A percentile compares a stretch with the other conserved stretches of the same genome.
These are phyloP conservation scores for Aquilaria yunnanensis DNA, from an alignment of 345 rosid genomes.

Conservation along the genomic window DNA sequence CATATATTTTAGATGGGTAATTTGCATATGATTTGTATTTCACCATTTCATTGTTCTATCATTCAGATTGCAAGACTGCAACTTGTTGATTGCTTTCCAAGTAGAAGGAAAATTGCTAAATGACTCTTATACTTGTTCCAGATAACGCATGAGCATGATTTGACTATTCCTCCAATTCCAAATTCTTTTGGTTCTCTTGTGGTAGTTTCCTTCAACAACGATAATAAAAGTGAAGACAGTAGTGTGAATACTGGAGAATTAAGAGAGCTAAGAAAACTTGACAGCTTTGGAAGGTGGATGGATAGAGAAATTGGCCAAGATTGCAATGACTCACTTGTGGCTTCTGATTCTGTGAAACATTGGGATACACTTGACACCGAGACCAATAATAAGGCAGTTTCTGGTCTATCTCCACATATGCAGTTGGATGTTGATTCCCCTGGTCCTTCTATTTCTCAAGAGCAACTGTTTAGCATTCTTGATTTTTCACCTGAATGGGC, in stretches of 20 bases:
- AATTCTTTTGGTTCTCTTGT: slow-evolving; percentile 18
- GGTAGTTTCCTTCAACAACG: slow-evolving; percentile 24
- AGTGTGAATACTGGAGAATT: slow-evolving; percentile 27
- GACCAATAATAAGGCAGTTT: slow-evolving; percentile 66
- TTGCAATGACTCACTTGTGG: slow-evolving; percentile 68
- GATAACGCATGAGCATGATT: slow-evolving; percentile 22
- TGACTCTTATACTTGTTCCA: slow-evolving; percentile 3
- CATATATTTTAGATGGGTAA: not conserved
- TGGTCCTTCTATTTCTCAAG: slow-evolving; percentile 77
- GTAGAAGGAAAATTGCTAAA: not conserved
- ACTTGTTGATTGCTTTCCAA: slow-evolving; percentile 1
- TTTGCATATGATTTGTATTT: not conserved
- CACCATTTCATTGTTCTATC: too few relatives aligned
- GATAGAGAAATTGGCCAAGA: slow-evolving; percentile 71
- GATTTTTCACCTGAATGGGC: slow-evolving; percentile 74
- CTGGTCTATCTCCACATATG: slow-evolving; percentile 56
- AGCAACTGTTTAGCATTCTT: slow-evolving; percentile 68
- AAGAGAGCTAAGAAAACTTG: slow-evolving; percentile 65
- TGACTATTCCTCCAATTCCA: slow-evolving; percentile 16
- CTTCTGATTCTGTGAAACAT: slow-evolving; percentile 66
- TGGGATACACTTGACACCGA: slow-evolving; percentile 62
- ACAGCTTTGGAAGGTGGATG: slow-evolving; percentile 90
- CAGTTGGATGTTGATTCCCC: slow-evolving; percentile 51
- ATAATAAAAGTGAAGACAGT: slow-evolving; percentile 29
- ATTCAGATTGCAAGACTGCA: not conserved